A percentile compares a stretch with the other conserved stretches of the same genome.
Conservation (phyloP, 371 early-diverging fungal species). For the Phascolomyces articulosus region DNA sequence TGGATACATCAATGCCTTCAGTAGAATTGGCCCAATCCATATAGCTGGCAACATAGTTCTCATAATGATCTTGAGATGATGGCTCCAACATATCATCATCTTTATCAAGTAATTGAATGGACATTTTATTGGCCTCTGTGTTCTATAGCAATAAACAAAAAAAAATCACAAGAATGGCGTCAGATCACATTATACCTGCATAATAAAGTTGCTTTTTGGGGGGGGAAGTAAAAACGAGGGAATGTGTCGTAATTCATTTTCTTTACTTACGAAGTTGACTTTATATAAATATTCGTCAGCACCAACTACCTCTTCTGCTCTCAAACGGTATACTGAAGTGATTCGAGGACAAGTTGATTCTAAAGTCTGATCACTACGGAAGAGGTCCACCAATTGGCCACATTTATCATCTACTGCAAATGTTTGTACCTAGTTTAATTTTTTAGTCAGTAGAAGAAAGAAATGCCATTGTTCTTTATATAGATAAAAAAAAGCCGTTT, state of each 20-base stretch:
- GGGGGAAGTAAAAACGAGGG: too few relatives aligned
- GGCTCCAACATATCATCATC: constrained; percentile 82
- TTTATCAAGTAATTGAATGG: constrained; percentile 84
- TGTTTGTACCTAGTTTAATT: constrained; percentile 51
- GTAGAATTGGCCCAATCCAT: constrained; percentile 78
- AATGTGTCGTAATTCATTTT: too few relatives aligned
- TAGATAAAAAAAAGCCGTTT: too few relatives aligned
- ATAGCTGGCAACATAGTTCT: constrained; percentile 91
- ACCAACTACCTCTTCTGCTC: constrained; percentile 77
- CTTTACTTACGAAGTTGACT: constrained; percentile 76
- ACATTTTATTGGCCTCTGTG: constrained; percentile 66
- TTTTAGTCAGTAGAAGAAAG: background rate
- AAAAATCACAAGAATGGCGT: background rate
- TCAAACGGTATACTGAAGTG: constrained; percentile 74
- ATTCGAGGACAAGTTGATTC: constrained; percentile 20
- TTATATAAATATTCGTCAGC: constrained; percentile 86
- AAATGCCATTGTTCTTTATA: too few relatives aligned
- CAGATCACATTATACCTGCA: background rate
- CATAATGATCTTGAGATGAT: constrained; percentile 89
- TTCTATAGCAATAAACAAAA: constrained; percentile 30
- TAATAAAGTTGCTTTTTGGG: too few relatives aligned
- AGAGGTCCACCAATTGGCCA: constrained; percentile 35
- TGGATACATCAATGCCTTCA: constrained; percentile 64
- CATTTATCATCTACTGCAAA: constrained; percentile 49
- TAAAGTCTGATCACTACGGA: constrained; percentile 33